Evolutionary conservation across 768 basidiomycete species (phyloP).

Genomic region (Suillus spraguei): DNA sequence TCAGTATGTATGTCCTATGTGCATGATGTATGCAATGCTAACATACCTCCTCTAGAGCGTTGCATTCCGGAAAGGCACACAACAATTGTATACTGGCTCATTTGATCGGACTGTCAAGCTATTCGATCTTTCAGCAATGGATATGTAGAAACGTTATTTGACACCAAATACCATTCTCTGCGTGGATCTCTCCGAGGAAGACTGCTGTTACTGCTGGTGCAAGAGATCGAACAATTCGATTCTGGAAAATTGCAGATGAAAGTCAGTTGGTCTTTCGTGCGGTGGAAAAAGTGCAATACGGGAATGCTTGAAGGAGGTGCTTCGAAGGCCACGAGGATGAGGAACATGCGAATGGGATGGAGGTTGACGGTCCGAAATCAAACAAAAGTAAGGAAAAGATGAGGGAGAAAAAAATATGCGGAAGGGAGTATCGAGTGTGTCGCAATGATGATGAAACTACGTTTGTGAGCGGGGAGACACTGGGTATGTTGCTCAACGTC

Average conservation of each 20-base stretch:
- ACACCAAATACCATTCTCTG: slow-evolving; percentile 84
- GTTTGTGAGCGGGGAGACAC: slow-evolving; percentile 96
- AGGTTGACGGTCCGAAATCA: slow-evolving; percentile 34
- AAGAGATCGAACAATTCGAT: slow-evolving; percentile 88
- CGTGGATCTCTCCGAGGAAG: slow-evolving; percentile 79
- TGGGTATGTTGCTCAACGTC: slow-evolving; percentile 60
- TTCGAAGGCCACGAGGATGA: slow-evolving; percentile 58
- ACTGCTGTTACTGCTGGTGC: slow-evolving; percentile 87
- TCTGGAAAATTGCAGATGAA: slow-evolving; percentile 97
- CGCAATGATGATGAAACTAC: slow-evolving; percentile 95
- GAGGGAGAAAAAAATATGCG: slow-evolving; percentile 57
- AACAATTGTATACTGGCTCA: slow-evolving; percentile 70
- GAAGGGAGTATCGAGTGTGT: slow-evolving; percentile 94
- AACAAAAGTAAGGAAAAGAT: slow-evolving; percentile 32
- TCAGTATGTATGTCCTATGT: slow-evolving; percentile 51
- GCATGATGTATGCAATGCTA: slow-evolving; percentile 40
- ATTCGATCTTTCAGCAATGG: slow-evolving; percentile 81
- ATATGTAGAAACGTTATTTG: slow-evolving; percentile 95
- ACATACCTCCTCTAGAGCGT: slow-evolving; percentile 47
- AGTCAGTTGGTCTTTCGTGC: slow-evolving; percentile 92
- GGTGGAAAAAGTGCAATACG: slow-evolving; percentile 84
- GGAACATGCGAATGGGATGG: slow-evolving; percentile 43
- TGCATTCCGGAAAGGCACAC: slow-evolving; percentile 76
- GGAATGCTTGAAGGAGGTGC: slow-evolving; percentile 80
- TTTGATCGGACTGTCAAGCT: slow-evolving; percentile 90